Conservation (phyloP, 352 stramenopile genomes). For the Globisporangium recalcitrans region DNA sequence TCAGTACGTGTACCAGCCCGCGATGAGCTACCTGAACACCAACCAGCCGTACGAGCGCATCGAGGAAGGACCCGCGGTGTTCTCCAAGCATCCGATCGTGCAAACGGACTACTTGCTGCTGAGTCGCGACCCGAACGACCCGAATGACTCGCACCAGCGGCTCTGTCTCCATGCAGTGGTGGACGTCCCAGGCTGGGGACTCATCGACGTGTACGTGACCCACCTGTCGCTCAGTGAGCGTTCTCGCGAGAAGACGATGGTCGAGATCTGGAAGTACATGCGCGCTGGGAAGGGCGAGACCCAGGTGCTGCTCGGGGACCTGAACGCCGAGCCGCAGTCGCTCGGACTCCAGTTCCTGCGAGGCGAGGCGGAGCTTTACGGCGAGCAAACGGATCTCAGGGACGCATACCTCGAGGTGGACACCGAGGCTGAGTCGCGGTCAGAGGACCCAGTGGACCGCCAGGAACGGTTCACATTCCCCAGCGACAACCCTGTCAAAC, state of each 20-base stretch:
- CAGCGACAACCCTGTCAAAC: conserved; percentile 77
- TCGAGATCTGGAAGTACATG: conserved; percentile 84
- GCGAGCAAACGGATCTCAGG: conserved; percentile 57
- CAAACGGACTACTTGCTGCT: conserved; percentile 79
- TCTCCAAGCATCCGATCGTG: conserved; percentile 77
- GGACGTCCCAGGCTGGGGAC: conserved; percentile 51
- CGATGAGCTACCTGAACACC: conserved; percentile 80
- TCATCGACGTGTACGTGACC: conserved; percentile 83
- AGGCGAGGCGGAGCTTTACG: conserved; percentile 45
- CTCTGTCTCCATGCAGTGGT: conserved; percentile 79
- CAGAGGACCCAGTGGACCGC: conserved; percentile 34
- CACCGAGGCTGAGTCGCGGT: conserved; percentile 54
- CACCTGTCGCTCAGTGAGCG: conserved; percentile 79
- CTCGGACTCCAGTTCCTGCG: conserved; percentile 75
- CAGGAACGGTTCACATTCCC: conserved; percentile 77
- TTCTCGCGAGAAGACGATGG: conserved; percentile 66
- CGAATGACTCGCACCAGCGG: conserved; percentile 80
- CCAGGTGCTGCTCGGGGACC: conserved; percentile 77
- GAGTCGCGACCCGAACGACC: conserved; percentile 72
- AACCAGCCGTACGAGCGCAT: conserved; percentile 62
- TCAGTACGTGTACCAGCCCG: conserved; percentile 84
- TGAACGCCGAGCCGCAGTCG: conserved; percentile 86
- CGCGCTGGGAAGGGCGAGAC: conserved; percentile 46
- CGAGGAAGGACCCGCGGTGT: conserved; percentile 78
- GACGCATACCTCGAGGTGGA: conserved; percentile 74